These are phyloP conservation scores for Adansonia madagascariensis DNA, from an alignment of 441 rosid genomes.

Conservation along the genomic window DNA sequence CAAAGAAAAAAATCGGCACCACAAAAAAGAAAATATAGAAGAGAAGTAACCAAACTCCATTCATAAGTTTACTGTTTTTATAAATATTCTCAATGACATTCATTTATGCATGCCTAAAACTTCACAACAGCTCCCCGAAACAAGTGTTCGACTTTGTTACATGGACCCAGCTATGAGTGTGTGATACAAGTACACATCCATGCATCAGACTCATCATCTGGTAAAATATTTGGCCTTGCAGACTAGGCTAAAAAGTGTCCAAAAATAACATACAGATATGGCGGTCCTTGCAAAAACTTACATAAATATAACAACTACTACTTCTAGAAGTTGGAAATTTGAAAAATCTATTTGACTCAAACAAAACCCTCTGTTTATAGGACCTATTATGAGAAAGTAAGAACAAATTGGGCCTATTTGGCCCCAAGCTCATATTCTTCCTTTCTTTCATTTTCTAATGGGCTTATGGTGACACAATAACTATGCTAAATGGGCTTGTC, in stretches of 20 bases:
- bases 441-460: not conserved
- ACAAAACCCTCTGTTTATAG: not conserved
- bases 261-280: not conserved
- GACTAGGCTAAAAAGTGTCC: not conserved
- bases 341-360: not conserved
- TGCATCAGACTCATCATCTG: not conserved
- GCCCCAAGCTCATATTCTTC: not conserved
- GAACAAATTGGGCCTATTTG: not conserved
- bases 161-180: not conserved
- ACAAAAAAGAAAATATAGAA: slow-evolving; percentile 11
- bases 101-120: slow-evolving; percentile 4
- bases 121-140: not conserved
- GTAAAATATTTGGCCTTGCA: not conserved
- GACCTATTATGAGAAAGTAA: not conserved
- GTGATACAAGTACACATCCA: not conserved
- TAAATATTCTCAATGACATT: not conserved
- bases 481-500: not conserved
- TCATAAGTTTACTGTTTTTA: not conserved
- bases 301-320: not conserved
- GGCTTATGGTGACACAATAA: not conserved
- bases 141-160: slow-evolving; percentile 3
- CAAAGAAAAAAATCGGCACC: not conserved
- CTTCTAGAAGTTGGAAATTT: not conserved
- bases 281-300: not conserved
- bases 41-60: not conserved